These are phyloP conservation scores for Irpex sp. DNA, from an alignment of 1,284 basidiomycete genomes.

Conservation along the genomic window DNA sequence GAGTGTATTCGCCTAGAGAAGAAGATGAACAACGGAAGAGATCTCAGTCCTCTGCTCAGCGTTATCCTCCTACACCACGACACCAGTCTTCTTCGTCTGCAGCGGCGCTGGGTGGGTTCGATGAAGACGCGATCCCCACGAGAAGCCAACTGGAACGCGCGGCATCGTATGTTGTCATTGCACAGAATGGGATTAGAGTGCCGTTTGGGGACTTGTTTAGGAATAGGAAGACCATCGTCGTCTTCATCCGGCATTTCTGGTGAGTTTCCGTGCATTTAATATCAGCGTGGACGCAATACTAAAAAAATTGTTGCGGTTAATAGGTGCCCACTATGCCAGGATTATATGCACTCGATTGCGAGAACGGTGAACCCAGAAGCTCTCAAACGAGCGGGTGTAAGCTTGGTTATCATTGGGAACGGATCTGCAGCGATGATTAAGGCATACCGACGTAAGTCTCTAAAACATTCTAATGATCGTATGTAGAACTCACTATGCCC, in stretches of 20 bases:
- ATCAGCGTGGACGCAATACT: neutral
- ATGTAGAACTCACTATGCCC: neutral
- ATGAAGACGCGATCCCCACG: constrained; percentile 35
- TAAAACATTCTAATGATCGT: neutral
- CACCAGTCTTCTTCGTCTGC: neutral
- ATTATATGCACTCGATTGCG: constrained; percentile 75
- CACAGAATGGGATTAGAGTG: constrained; percentile 62
- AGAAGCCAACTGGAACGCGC: constrained; percentile 55
- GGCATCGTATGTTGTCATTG: constrained; percentile 58
- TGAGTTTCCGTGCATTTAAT: constrained; percentile 18
- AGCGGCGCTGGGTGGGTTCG: constrained; percentile 19
- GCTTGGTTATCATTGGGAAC: constrained; percentile 75
- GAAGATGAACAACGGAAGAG: constrained; percentile 4
- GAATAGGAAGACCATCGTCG: constrained; percentile 63
- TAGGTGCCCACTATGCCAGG: constrained; percentile 78
- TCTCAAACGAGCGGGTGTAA: constrained; percentile 50
- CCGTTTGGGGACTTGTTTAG: constrained; percentile 74
- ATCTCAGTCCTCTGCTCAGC: neutral
- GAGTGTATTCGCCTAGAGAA: constrained; percentile 1
- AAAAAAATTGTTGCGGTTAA: constrained; percentile 8
- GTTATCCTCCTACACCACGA: neutral
- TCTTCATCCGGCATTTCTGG: constrained; percentile 79
- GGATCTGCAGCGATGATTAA: constrained; percentile 72
- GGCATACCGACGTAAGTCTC: constrained; percentile 57
- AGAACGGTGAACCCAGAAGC: constrained; percentile 47